Conservation (phyloP, 2,329 filamentous ascomycete species). For the Colletotrichum paranaense region DNA sequence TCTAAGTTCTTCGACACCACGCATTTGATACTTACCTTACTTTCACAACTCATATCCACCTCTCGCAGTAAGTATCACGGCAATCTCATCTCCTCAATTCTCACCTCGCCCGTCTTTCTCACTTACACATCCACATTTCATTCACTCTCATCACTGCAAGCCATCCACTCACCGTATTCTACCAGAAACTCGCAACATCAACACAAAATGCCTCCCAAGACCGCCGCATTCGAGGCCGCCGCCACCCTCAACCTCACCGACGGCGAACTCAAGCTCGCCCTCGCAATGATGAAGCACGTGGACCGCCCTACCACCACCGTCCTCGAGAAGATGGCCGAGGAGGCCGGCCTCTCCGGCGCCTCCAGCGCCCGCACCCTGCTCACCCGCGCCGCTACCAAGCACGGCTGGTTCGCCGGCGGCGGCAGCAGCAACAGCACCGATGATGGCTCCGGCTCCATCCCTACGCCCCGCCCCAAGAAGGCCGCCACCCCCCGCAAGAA, state of each 20-base stretch:
- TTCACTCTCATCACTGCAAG: background rate
- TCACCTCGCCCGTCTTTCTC: too few species aligned
- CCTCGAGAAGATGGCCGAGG: background rate
- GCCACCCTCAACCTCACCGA: conserved; percentile 3
- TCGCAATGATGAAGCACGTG: conserved; percentile 11
- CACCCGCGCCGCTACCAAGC: conserved; percentile 1
- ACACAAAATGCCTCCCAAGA: conserved; percentile 18
- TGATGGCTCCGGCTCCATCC: background rate
- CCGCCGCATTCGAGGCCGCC: background rate
- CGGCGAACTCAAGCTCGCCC: conserved; percentile 10
- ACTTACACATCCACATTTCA: too few species aligned
- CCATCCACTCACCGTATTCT: background rate
- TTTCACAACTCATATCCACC: too few species aligned
- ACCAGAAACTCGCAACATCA: background rate
- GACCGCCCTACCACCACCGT: conserved; percentile 8
- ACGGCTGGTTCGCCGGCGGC: conserved; percentile 12
- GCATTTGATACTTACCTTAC: too few species aligned
- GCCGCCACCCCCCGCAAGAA: conserved; percentile 21
- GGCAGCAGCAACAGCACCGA: background rate
- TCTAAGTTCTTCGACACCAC: too few species aligned
- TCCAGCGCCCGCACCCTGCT: conserved; percentile 12
- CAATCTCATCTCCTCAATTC: too few species aligned
- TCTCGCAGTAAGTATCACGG: too few species aligned
- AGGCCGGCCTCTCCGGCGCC: conserved; percentile 12
- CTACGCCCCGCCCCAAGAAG: conserved; percentile 18